Evolutionary conservation across 2,329 filamentous ascomycete genomes (phyloP), one percentile per base, ranked within the genome.

Genomic region (Diaporthe sp.): DNA sequence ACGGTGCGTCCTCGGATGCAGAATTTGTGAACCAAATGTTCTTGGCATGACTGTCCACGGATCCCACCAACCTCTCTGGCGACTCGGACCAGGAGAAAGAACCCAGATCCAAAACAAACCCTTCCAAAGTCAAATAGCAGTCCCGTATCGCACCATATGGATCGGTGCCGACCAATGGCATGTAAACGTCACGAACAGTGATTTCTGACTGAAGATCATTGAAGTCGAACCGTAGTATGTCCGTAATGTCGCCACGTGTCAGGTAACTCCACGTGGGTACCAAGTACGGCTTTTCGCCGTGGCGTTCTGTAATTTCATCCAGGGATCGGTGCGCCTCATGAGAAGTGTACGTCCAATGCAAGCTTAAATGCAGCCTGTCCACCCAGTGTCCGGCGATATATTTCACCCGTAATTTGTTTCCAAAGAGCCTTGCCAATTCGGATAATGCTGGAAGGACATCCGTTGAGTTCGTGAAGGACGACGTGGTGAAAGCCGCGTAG

Each of bases 371-470:
- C 9, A 60, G 57, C 1, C 1, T 60, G 1, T 60, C 57, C 34
- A 25, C 34, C 57, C 57, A 60, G 57, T 60, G 57, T 1, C 57
- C 57, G 10, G 57, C 57, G 22, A 60, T 15, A 9, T 60, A 42
- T 6, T 25, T 12, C 10, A 7, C 57, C 15, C 39, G 2, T 3
- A 60, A 25, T 9, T 1, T 4, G 22, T 25, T 12, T 7, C 68
- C 68, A 17, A 22, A 71, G 1, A 42, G 3, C 22, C 42, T 71
- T 7, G 68, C 68, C 22, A 71, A 3, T 15, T 37, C 68, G 12
- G 68, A 71, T 22, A 71, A 34, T 8, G 68, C 68, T 12, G 68
- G 68, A 42, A 71, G 68, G 4, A 71, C 12, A 13, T 71, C 68
- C 4, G 20, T 42, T 20, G 37, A 4, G 2, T 71, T 58, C 2